Conservation (phyloP, 331 rosid species). For the Arachis monticola region DNA sequence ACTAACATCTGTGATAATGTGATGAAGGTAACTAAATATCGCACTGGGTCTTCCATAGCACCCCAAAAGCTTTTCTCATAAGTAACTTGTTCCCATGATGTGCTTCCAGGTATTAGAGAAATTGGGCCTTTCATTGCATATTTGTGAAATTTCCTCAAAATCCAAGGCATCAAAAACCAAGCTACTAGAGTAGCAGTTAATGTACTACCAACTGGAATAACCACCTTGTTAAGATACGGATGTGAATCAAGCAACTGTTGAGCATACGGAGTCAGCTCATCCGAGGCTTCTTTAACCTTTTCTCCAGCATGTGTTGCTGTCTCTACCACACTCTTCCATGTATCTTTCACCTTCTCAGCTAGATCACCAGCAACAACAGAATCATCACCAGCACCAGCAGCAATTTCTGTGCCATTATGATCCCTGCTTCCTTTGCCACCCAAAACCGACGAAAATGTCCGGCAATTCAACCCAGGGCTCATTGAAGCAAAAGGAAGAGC, state of each 20-base stretch:
- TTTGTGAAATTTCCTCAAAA: slow-evolving; percentile 76
- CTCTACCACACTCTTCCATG: slow-evolving; percentile 69
- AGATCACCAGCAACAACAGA: slow-evolving; percentile 53
- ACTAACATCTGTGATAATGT: slow-evolving; percentile 90
- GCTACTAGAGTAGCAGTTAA: slow-evolving; percentile 71
- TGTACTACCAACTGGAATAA: slow-evolving; percentile 69
- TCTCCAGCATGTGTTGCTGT: slow-evolving; percentile 55
- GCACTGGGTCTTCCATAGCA: slow-evolving; percentile 90
- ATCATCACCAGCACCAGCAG: slow-evolving; percentile 50
- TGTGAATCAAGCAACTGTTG: slow-evolving; percentile 68
- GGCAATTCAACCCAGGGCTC: slow-evolving; percentile 38
- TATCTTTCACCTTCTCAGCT: slow-evolving; percentile 62
- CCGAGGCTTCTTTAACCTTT: slow-evolving; percentile 71
- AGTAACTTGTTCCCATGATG: slow-evolving; percentile 52
- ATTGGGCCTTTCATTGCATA: slow-evolving; percentile 64
- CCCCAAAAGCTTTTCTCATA: slow-evolving; percentile 93
- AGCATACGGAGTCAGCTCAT: slow-evolving; percentile 64
- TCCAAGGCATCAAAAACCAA: slow-evolving; percentile 86
- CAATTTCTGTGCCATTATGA: slow-evolving; percentile 51
- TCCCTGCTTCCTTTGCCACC: slow-evolving; percentile 51
- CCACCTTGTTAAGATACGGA: slow-evolving; percentile 65
- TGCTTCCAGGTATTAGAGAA: slow-evolving; percentile 53
- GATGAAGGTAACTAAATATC: slow-evolving; percentile 79
- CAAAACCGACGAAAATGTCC: slow-evolving; percentile 54
- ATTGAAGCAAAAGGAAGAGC: slow-evolving; percentile 43